A percentile compares a stretch with the other conserved stretches of the same genome.
phyloP scores from a whole-genome alignment of 2,329 filamentous ascomycete species.

The Thelonectria discophora region DNA sequence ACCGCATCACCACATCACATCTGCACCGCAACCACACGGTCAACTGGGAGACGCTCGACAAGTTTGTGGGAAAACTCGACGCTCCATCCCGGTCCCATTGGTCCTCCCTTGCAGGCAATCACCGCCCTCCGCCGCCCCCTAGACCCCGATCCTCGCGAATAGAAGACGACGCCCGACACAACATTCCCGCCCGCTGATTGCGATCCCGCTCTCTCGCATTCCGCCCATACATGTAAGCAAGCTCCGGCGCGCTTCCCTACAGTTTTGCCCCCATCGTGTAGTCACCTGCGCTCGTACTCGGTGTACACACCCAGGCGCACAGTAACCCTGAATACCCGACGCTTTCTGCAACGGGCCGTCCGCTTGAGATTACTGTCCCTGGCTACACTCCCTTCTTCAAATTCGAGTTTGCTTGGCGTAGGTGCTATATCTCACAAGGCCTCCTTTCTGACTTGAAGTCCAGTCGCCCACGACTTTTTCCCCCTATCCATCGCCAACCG shows the following conservation, averaged over 20 bases:
- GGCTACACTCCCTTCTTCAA: constrained; percentile 23
- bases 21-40: neutral
- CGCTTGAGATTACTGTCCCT: constrained; percentile 34
- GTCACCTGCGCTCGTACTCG: constrained; percentile 26
- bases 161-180: constrained; percentile 19
- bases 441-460: constrained; percentile 27
- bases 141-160: constrained; percentile 9
- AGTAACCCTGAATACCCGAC: constrained; percentile 35
- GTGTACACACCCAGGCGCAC: constrained; percentile 29
- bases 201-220: constrained; percentile 24
- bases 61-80: constrained; percentile 11
- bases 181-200: constrained; percentile 21
- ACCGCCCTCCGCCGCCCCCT: constrained; percentile 14
- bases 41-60: neutral
- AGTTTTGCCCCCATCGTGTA: constrained; percentile 17
- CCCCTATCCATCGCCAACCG: constrained; percentile 4
- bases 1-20: neutral
- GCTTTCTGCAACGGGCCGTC: constrained; percentile 41
- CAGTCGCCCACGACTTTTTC: constrained; percentile 7
- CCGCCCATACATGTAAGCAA: constrained; percentile 39
- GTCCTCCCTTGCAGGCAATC: constrained; percentile 27
- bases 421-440: neutral
- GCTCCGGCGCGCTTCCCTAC: constrained; percentile 26
- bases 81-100: constrained; percentile 11
- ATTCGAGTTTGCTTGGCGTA: constrained; percentile 21